Evolutionary conservation across 495 filamentous ascomycete species (phyloP).

Genomic region (Xylaria castorea): DNA sequence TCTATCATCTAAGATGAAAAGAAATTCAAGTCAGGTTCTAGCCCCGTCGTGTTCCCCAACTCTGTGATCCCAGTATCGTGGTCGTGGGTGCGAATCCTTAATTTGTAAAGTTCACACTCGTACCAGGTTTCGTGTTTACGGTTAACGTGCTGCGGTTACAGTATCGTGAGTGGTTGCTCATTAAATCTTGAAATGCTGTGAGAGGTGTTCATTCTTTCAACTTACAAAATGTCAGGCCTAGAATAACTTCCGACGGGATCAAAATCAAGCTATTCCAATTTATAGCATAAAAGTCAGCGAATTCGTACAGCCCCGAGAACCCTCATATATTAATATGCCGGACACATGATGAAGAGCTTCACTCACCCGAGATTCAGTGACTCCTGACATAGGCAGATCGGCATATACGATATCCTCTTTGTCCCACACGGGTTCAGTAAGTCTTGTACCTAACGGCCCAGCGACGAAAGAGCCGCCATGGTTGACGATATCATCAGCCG

Average conservation of each 20-base stretch:
- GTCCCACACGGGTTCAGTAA: slow-evolving; percentile 51
- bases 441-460: slow-evolving; percentile 45
- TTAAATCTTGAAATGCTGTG: not conserved
- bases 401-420: slow-evolving; percentile 50
- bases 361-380: slow-evolving; percentile 49
- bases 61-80: not conserved
- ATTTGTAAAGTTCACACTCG: slow-evolving; percentile 41
- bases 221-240: slow-evolving; percentile 52
- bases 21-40: not conserved
- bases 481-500: slow-evolving; percentile 46
- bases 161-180: not conserved
- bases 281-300: not conserved
- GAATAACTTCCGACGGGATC: slow-evolving; percentile 52
- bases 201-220: slow-evolving; percentile 9
- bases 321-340: not conserved
- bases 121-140: slow-evolving; percentile 47
- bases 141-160: slow-evolving; percentile 38
- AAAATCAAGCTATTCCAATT: slow-evolving; percentile 46
- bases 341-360: not conserved
- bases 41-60: not conserved
- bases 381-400: slow-evolving; percentile 41
- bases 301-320: not conserved
- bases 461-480: slow-evolving; percentile 50
- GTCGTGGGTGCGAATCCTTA: not conserved
- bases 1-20: not conserved